Base-by-base conservation (phyloP, 139 green algal genomes). In the Chlorella sorokiniana region DNA sequence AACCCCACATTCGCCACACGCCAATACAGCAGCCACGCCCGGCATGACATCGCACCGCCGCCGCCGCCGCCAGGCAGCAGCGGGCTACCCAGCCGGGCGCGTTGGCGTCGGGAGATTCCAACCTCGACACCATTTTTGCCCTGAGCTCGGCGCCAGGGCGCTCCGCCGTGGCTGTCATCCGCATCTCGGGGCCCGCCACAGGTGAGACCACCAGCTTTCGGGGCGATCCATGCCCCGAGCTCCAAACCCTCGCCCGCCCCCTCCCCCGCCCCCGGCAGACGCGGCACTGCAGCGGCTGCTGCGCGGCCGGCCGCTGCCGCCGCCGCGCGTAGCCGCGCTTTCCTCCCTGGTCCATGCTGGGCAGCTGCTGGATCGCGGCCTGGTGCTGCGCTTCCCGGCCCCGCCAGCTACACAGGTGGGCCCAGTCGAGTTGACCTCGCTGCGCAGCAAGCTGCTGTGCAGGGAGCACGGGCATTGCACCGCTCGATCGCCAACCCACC, bases 321-420 rank as follows among this genome's bases (percentile, higher is more conserved):
- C 40, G 1, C 75, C 80, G 0, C 74, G 81, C 31, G 38, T 44
- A 1, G 51, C 69, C n/a, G 45, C 51, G 22, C 76, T 91, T 4
- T 38, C 65, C 0, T 79, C 31, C 20, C 54, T 91, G 25, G 14
- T 71, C 4, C 20, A 35, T 33, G 86, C 35, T 25, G 56, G 74
- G 20, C 51, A 70, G 27, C 25, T 84, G 25, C 77, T 93, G 8
- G 87, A 94, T 65, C 22, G 37, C 22, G 89, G 70, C 1, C 62
- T 94, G 35, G 67, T 90, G 18, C 42, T 91, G 69, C 67, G 79
- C 22, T 92, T 92, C 22, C 80, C 81, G 87, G 29, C 3, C 86
- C 91, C 4, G 68, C 38, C 51, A 91, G 84, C 84, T 91, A 88
- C 84, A 93, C 87, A 78, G 86, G 85, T 87, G 70, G 1, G 63